These are phyloP conservation scores for Acanthamoeba healyi DNA, from an alignment of 208 protist genomes.

Conservation along the genomic window DNA sequence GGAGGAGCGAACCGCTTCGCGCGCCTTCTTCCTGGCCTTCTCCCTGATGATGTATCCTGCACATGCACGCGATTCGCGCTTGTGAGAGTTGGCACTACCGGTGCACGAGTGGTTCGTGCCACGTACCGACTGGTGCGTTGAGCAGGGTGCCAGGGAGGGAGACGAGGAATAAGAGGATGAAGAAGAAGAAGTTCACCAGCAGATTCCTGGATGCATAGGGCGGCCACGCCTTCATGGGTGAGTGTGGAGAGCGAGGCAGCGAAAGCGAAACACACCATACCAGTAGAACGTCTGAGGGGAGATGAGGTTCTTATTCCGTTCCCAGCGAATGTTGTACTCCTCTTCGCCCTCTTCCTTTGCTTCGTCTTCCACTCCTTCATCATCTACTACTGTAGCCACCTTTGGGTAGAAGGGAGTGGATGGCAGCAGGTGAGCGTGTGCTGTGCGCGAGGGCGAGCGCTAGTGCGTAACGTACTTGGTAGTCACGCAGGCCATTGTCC, in stretches of 20 bases:
- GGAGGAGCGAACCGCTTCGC: slow-evolving; percentile 82
- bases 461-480: slow-evolving; percentile 25
- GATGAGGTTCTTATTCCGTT: slow-evolving; percentile 68
- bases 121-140: slow-evolving; percentile 90
- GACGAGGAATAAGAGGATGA: slow-evolving; percentile 91
- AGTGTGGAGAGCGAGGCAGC: background rate
- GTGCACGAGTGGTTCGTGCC: too few relatives aligned
- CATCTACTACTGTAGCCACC: background rate
- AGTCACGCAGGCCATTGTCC: slow-evolving; percentile 63
- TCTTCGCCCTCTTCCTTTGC: background rate
- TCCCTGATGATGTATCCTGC: slow-evolving; percentile 61
- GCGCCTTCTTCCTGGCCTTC: slow-evolving; percentile 88
- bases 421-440: too few relatives aligned
- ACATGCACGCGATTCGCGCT: background rate
- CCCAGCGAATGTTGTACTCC: slow-evolving; percentile 52
- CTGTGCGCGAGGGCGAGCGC: too few relatives aligned
- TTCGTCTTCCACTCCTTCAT: background rate
- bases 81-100: too few relatives aligned
- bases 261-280: background rate
- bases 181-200: slow-evolving; percentile 83
- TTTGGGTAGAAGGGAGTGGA: background rate
- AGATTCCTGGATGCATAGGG: too few relatives aligned
- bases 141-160: slow-evolving; percentile 93
- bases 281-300: background rate
- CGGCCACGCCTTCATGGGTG: too few relatives aligned